These are phyloP conservation scores for Erythrophleum ivorense DNA, from an alignment of 331 rosid genomes.

Conservation along the genomic window DNA sequence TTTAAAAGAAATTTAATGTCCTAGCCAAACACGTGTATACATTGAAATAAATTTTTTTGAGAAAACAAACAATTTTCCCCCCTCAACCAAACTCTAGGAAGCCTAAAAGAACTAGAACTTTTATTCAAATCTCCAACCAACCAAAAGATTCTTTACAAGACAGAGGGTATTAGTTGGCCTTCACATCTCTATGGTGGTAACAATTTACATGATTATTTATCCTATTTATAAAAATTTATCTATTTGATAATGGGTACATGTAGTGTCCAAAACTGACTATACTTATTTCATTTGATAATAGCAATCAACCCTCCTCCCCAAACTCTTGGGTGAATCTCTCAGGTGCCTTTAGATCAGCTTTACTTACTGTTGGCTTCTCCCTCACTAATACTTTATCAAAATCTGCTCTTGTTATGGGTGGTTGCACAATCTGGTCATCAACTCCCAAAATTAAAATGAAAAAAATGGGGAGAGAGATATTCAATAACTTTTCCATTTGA, in stretches of 20 bases:
- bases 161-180: neutral
- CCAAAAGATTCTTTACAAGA: neutral
- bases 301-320: slow-evolving; percentile 76
- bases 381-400: slow-evolving; percentile 70
- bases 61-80: neutral
- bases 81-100: neutral
- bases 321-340: slow-evolving; percentile 80
- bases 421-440: slow-evolving; percentile 75
- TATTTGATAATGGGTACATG: neutral
- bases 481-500: no score
- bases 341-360: slow-evolving; percentile 67
- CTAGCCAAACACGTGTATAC: no score
- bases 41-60: neutral
- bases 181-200: neutral
- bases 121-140: neutral
- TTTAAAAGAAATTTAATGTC: no score
- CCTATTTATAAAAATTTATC: neutral
- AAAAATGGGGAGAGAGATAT: no score
- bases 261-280: neutral
- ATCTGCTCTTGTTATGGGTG: no score
- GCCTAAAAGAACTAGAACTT: no score
- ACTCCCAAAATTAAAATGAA: no score
- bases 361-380: slow-evolving; percentile 82
- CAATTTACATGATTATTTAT: neutral
- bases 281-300: neutral